Conservation (phyloP, 805 yeast species). For the Saccharomycopsis fibuligera region DNA sequence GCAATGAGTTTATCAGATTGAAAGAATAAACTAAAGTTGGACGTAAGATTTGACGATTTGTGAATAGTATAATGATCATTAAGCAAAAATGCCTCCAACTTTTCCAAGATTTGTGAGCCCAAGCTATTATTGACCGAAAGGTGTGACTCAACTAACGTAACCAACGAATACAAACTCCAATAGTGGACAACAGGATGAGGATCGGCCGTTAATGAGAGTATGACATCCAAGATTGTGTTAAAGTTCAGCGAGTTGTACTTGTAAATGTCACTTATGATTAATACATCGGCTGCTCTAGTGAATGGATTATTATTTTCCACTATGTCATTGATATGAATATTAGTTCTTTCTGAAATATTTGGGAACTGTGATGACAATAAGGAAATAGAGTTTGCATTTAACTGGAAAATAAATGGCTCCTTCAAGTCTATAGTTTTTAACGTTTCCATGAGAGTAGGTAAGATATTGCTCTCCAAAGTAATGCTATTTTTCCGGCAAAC, state of each 20-base stretch:
- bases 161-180: conserved; percentile 59
- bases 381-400: conserved; percentile 57
- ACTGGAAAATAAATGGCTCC: conserved; percentile 36
- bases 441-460: conserved; percentile 44
- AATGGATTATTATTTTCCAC: conserved; percentile 60
- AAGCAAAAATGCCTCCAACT: conserved; percentile 32
- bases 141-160: conserved; percentile 50
- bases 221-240: conserved; percentile 45
- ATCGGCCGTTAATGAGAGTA: conserved; percentile 58
- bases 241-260: conserved; percentile 36
- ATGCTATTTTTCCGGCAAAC: conserved; percentile 14
- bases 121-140: conserved; percentile 38
- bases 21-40: conserved; percentile 42
- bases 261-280: conserved; percentile 43
- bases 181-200: conserved; percentile 82
- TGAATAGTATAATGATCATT: conserved; percentile 46
- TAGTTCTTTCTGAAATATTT: conserved; percentile 34
- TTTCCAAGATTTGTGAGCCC: conserved; percentile 38
- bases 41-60: conserved; percentile 37
- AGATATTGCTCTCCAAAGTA: conserved; percentile 32
- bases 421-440: conserved; percentile 36
- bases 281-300: conserved; percentile 51
- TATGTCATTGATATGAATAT: conserved; percentile 56
- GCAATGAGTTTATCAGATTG: conserved; percentile 41
- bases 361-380: conserved; percentile 35